Percentiles rank a stretch among this genome's conserved stretches.
Conservation (phyloP, 371 early-diverging fungal species). For the Capillidium heterosporum region DNA sequence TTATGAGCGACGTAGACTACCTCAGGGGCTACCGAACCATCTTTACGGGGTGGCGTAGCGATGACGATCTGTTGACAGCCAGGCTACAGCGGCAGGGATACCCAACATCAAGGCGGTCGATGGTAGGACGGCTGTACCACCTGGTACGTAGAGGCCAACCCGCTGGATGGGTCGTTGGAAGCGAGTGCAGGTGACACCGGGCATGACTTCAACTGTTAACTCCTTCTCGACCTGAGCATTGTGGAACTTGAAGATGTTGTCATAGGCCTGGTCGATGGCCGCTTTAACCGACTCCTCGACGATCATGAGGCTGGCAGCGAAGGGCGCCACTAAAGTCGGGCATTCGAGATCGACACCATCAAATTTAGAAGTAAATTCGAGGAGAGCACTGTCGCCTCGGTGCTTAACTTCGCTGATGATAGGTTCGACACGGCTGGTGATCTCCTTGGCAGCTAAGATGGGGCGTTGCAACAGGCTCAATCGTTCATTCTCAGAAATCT, state of each 20-base stretch:
- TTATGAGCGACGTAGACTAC: constrained; percentile 96
- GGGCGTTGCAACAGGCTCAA: constrained; percentile 65
- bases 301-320: constrained; percentile 40
- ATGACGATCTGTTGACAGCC: constrained; percentile 87
- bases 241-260: constrained; percentile 86
- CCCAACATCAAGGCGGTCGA: constrained; percentile 92
- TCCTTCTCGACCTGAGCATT: constrained; percentile 67
- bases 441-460: constrained; percentile 73
- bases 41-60: constrained; percentile 88
- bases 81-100: constrained; percentile 92
- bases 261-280: constrained; percentile 89
- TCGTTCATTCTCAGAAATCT: constrained; percentile 24
- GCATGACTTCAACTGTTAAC: constrained; percentile 84
- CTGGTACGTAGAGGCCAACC: constrained; percentile 94
- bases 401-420: constrained; percentile 70
- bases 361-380: constrained; percentile 72
- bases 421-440: constrained; percentile 69
- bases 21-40: constrained; percentile 84
- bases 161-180: constrained; percentile 85
- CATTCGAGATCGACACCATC: constrained; percentile 59
- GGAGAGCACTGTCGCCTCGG: constrained; percentile 71
- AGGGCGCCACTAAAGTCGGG: constrained; percentile 70
- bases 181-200: constrained; percentile 84
- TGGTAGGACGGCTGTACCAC: constrained; percentile 93
- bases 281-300: constrained; percentile 43